phyloP scores from a whole-genome alignment of 257 asterid species.

The Solanum chmielewskii region DNA sequence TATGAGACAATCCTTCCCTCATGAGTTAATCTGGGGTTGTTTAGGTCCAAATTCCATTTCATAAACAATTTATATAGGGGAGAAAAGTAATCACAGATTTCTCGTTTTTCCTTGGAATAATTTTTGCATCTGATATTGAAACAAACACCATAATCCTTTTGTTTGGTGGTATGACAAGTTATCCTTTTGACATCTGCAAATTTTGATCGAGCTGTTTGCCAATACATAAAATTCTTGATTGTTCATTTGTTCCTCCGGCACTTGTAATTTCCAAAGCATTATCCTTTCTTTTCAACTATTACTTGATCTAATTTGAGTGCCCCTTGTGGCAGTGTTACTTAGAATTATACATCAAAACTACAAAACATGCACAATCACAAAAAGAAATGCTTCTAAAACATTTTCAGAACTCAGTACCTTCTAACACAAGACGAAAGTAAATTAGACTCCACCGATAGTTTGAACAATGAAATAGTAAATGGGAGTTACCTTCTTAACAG shows the following conservation, averaged over 20 bases:
- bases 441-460: neutral
- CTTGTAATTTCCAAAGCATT: neutral
- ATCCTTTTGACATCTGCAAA: neutral
- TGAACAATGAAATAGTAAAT: neutral
- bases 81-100: neutral
- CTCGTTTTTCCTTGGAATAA: neutral
- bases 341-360: neutral
- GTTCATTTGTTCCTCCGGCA: neutral
- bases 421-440: neutral
- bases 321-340: neutral
- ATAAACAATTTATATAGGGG: neutral
- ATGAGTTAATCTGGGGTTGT: neutral
- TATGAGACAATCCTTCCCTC: neutral
- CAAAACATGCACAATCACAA: neutral
- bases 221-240: neutral
- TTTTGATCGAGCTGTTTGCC: too few relatives aligned
- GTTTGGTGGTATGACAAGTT: neutral
- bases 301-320: neutral
- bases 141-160: neutral
- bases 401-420: neutral
- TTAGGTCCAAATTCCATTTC: neutral
- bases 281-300: neutral
- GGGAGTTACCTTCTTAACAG: constrained; percentile 66
- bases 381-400: neutral
- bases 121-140: neutral